These are phyloP conservation scores for Sporormia fimetaria DNA, from an alignment of 495 filamentous ascomycete species.

Conservation along the genomic window DNA sequence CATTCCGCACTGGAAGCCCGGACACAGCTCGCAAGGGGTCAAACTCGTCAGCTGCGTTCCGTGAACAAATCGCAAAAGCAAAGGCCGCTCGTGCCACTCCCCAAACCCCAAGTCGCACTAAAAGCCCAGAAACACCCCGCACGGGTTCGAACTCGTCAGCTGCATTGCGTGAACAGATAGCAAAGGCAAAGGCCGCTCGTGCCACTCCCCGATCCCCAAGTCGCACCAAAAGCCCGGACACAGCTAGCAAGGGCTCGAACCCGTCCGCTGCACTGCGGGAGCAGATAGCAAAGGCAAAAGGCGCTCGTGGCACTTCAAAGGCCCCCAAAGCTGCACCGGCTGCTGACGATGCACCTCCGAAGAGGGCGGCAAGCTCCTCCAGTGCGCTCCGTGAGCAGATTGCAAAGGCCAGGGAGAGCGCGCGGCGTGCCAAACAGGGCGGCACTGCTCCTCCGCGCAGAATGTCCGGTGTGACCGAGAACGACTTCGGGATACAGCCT, in stretches of 20 bases:
- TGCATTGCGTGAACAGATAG: conserved; percentile 79
- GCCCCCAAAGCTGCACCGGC: conserved; percentile 21
- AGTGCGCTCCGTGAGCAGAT: conserved; percentile 26
- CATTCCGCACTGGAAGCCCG: background rate
- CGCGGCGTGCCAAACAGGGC: conserved; percentile 8
- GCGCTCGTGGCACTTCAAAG: conserved; percentile 56
- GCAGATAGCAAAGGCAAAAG: conserved; percentile 88
- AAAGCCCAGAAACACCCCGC: conserved; percentile 20
- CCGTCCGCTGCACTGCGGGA: conserved; percentile 76
- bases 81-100: conserved; percentile 10
- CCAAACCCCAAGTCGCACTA: conserved; percentile 15
- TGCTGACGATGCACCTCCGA: too few species aligned
- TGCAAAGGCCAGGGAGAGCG: conserved; percentile 19
- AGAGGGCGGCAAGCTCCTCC: conserved; percentile 19
- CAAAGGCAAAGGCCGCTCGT: conserved; percentile 81
- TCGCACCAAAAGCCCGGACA: conserved; percentile 10
- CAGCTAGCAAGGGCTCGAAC: conserved; percentile 41
- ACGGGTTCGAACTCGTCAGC: conserved; percentile 59
- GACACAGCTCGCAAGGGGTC: conserved; percentile 3
- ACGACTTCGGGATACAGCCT: conserved; percentile 30
- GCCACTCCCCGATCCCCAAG: conserved; percentile 42
- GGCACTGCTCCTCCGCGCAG: conserved; percentile 7
- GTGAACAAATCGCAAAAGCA: conserved; percentile 25
- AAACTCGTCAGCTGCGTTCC: conserved; percentile 35
- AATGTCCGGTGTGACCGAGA: conserved; percentile 14